Conservation (phyloP, 2,329 filamentous ascomycete species). For the Neonectria neomacrospora region DNA sequence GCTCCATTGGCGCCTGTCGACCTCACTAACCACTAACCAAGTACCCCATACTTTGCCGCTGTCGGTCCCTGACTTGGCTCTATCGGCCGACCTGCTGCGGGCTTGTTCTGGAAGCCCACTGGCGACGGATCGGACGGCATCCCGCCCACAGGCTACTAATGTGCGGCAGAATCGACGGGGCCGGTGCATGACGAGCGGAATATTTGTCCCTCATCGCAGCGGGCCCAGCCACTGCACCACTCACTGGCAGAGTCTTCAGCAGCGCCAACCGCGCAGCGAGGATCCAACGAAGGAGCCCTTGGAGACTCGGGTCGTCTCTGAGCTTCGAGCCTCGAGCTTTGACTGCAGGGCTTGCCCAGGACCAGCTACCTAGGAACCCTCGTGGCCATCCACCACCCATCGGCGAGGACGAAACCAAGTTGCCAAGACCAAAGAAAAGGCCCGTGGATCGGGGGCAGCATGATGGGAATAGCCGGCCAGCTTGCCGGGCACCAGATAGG, state of each 20-base stretch:
- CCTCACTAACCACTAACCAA: constrained; percentile 33
- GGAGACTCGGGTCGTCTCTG: constrained; percentile 11
- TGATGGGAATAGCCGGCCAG: constrained; percentile 29
- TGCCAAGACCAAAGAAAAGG: constrained; percentile 10
- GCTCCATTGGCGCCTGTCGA: constrained; percentile 21
- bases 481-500: constrained; percentile 5
- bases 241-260: background rate
- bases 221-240: constrained; percentile 4
- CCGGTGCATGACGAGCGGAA: constrained; percentile 13
- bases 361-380: constrained; percentile 4
- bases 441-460: constrained; percentile 26
- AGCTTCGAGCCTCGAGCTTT: constrained; percentile 1
- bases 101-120: constrained; percentile 33
- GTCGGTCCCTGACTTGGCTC: constrained; percentile 33
- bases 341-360: constrained; percentile 4
- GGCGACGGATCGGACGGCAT: constrained; percentile 27
- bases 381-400: background rate
- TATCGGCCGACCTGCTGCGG: constrained; percentile 15
- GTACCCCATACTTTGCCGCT: constrained; percentile 37
- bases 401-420: constrained; percentile 8
- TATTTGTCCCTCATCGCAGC: constrained; percentile 24
- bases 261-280: constrained; percentile 10
- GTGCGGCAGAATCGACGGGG: constrained; percentile 18
- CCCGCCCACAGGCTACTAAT: constrained; percentile 19
- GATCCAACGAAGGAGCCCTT: constrained; percentile 3